Conservation (phyloP, 2,329 filamentous ascomycete species). For the Fusarium sp. region DNA sequence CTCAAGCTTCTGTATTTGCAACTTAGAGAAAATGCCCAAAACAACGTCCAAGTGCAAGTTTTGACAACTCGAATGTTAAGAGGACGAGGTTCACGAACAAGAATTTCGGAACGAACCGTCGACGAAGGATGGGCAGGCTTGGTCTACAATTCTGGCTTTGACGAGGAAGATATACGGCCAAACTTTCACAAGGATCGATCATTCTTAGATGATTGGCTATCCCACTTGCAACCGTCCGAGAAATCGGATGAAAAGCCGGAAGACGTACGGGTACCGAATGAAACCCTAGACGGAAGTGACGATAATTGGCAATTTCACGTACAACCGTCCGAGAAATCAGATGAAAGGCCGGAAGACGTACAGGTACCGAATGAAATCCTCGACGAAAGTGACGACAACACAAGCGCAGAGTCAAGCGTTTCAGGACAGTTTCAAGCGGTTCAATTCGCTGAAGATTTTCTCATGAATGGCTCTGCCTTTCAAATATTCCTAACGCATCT, state of each 20-base stretch:
- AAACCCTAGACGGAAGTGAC: background rate
- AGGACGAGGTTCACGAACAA: constrained; percentile 2
- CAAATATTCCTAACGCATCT: constrained; percentile 1
- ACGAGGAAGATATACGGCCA: background rate
- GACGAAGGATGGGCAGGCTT: background rate
- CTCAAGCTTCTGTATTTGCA: constrained; percentile 13
- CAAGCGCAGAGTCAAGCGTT: background rate
- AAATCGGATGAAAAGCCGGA: background rate
- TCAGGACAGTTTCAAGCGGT: background rate
- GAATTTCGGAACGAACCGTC: constrained; percentile 12
- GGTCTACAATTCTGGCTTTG: no score
- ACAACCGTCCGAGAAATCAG: background rate
- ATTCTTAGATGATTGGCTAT: constrained; percentile 1
- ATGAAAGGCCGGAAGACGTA: background rate
- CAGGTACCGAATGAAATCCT: background rate
- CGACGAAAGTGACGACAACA: background rate
- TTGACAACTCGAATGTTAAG: constrained; percentile 10
- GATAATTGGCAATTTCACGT: background rate
- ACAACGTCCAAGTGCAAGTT: background rate
- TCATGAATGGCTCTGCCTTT: background rate
- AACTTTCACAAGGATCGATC: constrained; percentile 4
- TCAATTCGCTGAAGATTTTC: constrained; percentile 1
- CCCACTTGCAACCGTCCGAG: background rate
- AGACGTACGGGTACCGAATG: background rate
- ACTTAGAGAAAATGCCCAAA: background rate